A percentile compares a stretch with the other conserved stretches of the same genome.
phyloP scores from a whole-genome alignment of 805 yeast species.

The Teunomyces gatunensis region DNA sequence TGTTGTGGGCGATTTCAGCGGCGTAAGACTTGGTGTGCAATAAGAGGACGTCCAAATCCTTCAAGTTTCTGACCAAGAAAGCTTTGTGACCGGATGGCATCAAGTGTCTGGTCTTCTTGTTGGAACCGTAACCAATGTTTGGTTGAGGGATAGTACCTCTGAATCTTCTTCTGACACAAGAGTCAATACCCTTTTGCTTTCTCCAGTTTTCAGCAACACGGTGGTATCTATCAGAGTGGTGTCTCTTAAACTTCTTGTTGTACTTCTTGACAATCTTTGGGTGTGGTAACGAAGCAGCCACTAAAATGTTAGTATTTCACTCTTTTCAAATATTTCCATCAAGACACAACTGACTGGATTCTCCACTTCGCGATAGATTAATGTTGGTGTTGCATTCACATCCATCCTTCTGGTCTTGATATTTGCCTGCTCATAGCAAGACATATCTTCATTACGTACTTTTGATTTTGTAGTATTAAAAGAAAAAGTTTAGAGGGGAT shows the following conservation, averaged over 20 bases:
- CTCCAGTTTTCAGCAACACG: constrained; percentile 99
- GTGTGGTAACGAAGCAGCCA: constrained; percentile 98
- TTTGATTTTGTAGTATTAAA: constrained; percentile 10
- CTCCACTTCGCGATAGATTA: background rate
- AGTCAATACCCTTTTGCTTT: constrained; percentile 99
- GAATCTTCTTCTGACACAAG: constrained; percentile 99
- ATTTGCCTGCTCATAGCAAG: background rate
- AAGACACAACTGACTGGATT: background rate
- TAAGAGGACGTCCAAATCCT: constrained; percentile 91
- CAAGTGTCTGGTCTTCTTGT: constrained; percentile 97
- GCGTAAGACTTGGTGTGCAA: constrained; percentile 98
- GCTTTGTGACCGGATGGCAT: constrained; percentile 98
- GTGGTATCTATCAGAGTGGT: constrained; percentile 99
- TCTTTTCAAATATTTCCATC: background rate
- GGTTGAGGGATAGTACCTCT: constrained; percentile 99
- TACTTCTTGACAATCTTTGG: constrained; percentile 99
- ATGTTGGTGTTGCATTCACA: background rate
- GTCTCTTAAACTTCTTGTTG: constrained; percentile 98
- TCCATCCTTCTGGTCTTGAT: background rate
- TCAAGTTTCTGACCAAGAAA: constrained; percentile 86
- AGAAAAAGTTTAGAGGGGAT: constrained; percentile 5
- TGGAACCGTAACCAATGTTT: constrained; percentile 99
- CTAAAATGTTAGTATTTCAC: constrained; percentile 29
- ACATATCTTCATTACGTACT: constrained; percentile 7
- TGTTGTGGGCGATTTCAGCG: constrained; percentile 99